Evolutionary conservation across 1,284 basidiomycete genomes (phyloP), one percentile per base, ranked within the genome.

Genomic region (Meripilus lineatus): DNA sequence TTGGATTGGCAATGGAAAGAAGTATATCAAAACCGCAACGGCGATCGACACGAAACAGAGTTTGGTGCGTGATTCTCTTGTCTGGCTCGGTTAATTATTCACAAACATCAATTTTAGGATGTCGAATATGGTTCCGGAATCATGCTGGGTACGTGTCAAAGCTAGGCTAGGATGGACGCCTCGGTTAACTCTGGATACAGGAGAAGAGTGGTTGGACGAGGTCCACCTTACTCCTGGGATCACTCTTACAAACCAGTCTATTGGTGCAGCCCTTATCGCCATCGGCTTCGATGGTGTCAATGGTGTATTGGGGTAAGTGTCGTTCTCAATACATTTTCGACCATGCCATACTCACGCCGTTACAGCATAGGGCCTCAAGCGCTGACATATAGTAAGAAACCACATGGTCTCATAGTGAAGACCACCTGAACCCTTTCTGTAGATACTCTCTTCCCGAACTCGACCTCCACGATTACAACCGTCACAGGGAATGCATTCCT

Each of bases 1-100:
- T 14, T 81, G 79, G 78, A 61, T 81, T 34, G 77, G 77, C 22
- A n/a, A n/a, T n/a, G 73, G 77, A 17, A 43, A 13, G 7, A 60
- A 42, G 21, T 32, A 10, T 8, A 56, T 2, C 79, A 75, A 47
- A 54, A 55, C 20, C 45, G 62, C 59, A 47, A 71, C 75, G 36
- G 74, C 71, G 43, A 22, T 35, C 15, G 41, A 46, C 22, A 46
- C 45, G 5, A 33, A 24, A 5, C 33, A 46, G 13, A 38, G 45
- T 32, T 28, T 41, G n/a, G 40, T 42, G 20, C 2, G 39, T 46
- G 21, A 3, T 32, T 23, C 24, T 14, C 15, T 26, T 24, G 7
- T 7, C 8, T 32, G 14, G 24, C 35, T 43, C 15, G 26, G 10
- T 23, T n/a, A 25, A 10, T n/a, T 10, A 30, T 30, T 8, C 28